Base-by-base conservation (phyloP, 225 moss, liverwort and hornwort genomes). In the Antitrichia curtipendula region DNA sequence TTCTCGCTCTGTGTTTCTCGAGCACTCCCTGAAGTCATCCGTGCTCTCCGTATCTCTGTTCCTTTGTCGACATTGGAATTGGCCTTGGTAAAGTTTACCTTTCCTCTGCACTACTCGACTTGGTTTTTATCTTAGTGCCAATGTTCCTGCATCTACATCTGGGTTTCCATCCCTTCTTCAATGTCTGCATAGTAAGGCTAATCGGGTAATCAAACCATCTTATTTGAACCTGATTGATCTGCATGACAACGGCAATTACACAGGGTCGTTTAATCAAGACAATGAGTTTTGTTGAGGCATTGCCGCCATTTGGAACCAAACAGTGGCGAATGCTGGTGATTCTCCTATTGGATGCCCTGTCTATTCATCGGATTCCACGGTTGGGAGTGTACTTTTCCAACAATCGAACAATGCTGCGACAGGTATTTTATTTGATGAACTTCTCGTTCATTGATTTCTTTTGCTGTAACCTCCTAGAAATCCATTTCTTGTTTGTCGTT, bases 341-440 rank as follows among this genome's bases (percentile, higher is more conserved):
- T 78, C 94, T 99, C 52, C 60, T 99, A n/a, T 87, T 99, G 75
- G 98, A 97, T 84, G 94, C 92, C 52, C 93, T 99, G 86, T 96
- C 98, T 68, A 91, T 93, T 63, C 90, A 91, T 63, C 91, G 95
- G 45, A 64, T 97, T 85, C 94, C 90, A 59, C 78, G 90, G 38
- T 68, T 97, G 72, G 94, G 94, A 94, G 90, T 85, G 53, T 87
- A 95, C 87, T 89, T 99, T 62, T 82, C 91, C 9, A 94, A 93
- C 82, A 95, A 96, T 54, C 91, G 92, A 79, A 77, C 90, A 82
- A 84, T 94, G 77, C 90, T 99, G 72, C 89, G 91, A 43, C 95
- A 96, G 90, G 96, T 97, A 91, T 54, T 60, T 78, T 40, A 34
- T 84, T 76, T 57, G 1, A 64, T 61, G 27, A 61, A 31, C 32